A percentile compares a stretch with the other conserved stretches of the same genome.
These are phyloP conservation scores for Penicillium sp. DNA, from an alignment of 2,329 filamentous ascomycete species.

Conservation along the genomic window DNA sequence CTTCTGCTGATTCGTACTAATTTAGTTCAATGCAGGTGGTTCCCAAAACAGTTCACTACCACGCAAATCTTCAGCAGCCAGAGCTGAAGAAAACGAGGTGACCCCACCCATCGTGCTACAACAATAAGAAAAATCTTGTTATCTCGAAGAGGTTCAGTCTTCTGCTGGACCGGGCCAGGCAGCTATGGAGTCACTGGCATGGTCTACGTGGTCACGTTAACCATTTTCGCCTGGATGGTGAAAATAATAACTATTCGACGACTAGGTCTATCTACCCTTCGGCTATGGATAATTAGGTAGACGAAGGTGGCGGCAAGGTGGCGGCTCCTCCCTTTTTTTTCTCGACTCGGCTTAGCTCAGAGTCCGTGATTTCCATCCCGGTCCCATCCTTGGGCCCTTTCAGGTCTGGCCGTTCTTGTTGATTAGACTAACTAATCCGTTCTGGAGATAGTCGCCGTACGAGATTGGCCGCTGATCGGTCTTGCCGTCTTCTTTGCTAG, in stretches of 20 bases:
- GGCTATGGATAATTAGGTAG: not conserved
- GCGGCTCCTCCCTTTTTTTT: not conserved
- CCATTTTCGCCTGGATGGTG: not conserved
- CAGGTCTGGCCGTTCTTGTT: not conserved
- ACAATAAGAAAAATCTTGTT: not conserved
- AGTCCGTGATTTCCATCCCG: not conserved
- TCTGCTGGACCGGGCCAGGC: not conserved
- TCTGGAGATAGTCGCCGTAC: not conserved
- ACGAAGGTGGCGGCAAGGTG: not conserved
- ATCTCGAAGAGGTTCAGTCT: not conserved
- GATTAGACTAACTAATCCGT: not conserved
- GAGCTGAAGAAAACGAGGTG: not conserved
- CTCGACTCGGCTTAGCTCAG: not conserved
- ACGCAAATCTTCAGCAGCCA: not conserved
- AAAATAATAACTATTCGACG: not conserved
- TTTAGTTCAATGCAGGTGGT: not conserved
- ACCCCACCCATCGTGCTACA: not conserved
- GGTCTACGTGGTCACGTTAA: not conserved
- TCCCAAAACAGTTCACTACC: not conserved
- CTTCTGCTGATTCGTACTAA: not conserved
- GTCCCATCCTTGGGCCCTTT: not conserved
- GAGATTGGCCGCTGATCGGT: not conserved
- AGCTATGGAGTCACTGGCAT: not conserved
- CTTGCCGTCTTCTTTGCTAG: not conserved
- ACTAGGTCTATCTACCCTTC: not conserved